Evolutionary conservation across 2,329 filamentous ascomycete species (phyloP).

Genomic region (Arthroderma uncinatum): DNA sequence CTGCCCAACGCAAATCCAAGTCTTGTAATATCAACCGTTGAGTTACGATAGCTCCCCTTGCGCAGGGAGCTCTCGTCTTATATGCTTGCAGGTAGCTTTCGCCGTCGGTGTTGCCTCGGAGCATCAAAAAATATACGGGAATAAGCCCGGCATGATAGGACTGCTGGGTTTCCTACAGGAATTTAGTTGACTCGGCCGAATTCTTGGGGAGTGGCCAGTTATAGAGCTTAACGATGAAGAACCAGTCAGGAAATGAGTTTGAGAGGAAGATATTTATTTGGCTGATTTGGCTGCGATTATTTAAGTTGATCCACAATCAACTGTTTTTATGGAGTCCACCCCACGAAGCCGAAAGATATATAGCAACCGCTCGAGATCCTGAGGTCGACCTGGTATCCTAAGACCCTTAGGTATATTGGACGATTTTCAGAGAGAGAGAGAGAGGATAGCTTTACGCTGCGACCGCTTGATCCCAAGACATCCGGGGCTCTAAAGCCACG

Average conservation of each 20-base stretch:
- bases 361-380: background rate
- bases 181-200: background rate
- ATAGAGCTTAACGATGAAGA: background rate
- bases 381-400: background rate
- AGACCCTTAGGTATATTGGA: background rate
- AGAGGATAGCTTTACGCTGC: background rate
- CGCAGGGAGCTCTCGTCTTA: too few relatives aligned
- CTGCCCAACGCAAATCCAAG: background rate
- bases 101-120: background rate
- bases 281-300: background rate
- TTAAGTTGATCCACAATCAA: slow-evolving; percentile 5
- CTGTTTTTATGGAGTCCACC: background rate
- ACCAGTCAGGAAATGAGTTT: slow-evolving; percentile 3
- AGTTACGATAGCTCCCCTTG: too few relatives aligned
- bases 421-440: background rate
- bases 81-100: too few relatives aligned
- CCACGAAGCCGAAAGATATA: background rate
- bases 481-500: background rate
- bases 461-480: background rate
- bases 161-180: background rate
- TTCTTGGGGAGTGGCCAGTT: background rate
- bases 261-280: background rate
- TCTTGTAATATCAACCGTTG: background rate
- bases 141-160: background rate
- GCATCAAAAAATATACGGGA: background rate